Conservation (phyloP, 352 stramenopile genomes). For the Pythium dissotocum region DNA sequence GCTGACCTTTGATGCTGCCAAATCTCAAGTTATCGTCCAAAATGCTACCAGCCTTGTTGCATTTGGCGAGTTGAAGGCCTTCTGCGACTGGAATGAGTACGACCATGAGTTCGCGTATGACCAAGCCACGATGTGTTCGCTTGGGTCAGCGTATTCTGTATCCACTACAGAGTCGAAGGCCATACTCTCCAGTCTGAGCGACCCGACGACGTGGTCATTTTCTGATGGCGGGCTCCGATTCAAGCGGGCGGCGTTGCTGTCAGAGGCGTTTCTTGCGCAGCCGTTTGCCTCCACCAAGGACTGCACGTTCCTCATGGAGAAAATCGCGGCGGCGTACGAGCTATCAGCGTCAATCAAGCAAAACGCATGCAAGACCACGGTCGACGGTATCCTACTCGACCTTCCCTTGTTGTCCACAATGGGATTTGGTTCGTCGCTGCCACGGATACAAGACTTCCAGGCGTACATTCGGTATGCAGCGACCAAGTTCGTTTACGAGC, state of each 20-base stretch:
- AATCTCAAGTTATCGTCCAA: slow-evolving; percentile 2
- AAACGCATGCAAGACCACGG: slow-evolving; percentile 22
- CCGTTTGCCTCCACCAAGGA: slow-evolving; percentile 34
- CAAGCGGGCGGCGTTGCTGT: slow-evolving; percentile 38
- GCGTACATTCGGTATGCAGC: slow-evolving; percentile 50
- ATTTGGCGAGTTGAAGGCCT: slow-evolving; percentile 48
- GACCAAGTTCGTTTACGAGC: slow-evolving; percentile 60
- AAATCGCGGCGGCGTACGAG: slow-evolving; percentile 32
- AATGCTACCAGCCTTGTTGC: slow-evolving; percentile 28
- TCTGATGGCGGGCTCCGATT: slow-evolving; percentile 18
- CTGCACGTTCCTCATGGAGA: slow-evolving; percentile 34
- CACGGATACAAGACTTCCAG: slow-evolving; percentile 43
- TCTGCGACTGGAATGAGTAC: slow-evolving; percentile 34
- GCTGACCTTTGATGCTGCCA: slow-evolving; percentile 30
- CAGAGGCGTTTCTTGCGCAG: slow-evolving; percentile 55
- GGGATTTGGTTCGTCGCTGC: slow-evolving; percentile 30
- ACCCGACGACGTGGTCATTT: slow-evolving; percentile 10
- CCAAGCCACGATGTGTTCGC: slow-evolving; percentile 6
- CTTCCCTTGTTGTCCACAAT: slow-evolving; percentile 34
- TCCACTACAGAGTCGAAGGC: not conserved
- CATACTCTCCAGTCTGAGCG: slow-evolving; percentile 10
- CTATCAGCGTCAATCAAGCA: slow-evolving; percentile 23
- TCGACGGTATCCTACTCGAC: slow-evolving; percentile 33
- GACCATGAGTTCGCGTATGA: slow-evolving; percentile 28
- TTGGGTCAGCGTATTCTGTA: slow-evolving; percentile 4